Base-by-base conservation (phyloP, 352 stramenopile genomes). In the Phytophthora aleatoria region DNA sequence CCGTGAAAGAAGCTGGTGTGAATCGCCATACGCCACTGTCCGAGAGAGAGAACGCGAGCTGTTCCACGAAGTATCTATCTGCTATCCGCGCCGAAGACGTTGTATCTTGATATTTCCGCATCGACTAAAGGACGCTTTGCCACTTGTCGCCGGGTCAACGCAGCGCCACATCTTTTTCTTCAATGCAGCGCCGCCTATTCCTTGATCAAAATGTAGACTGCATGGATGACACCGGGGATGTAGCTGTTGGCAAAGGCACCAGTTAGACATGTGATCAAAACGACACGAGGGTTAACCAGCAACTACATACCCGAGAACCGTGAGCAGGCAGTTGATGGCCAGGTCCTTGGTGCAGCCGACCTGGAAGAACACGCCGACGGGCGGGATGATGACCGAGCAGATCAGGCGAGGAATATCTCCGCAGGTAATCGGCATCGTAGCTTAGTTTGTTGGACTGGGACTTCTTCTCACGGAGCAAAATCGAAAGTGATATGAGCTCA, bases 161-260 rank as follows among this genome's bases (percentile, higher is more conserved):
- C 24, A 62, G 64, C 64, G 53, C 60, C 67, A 71, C 67, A 70
- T 64, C 51, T 66, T 63, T 64, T 58, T 41, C 1, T 50, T 61
- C 35, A 55, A 57, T 69, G 61, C 57, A 56, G 55, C 61, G 61
- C 66, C 10, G n/a, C 52, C 62, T 77, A 91, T 67, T 90, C 71
- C 64, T 81, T 85, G 50, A 89, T 74, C 28, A 91, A 71, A 51
- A 91, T 91, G 61, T 87, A 91, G 43, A 91, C 79, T 20, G 82
- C 82, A 57, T 91, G 82, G 57, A 91, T 84, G 55, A 91, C 64
- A n/a, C 82, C 82, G n/a, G 80, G 80, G 51, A 89, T 71, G 67
- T 89, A 89, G 2, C 79, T 89, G 56, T 48, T 53, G 3, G 27
- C 24, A 48, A 7, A 61, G 8, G 51, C 24, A 42, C 38, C n/a